Evolutionary conservation across 148 eudicot genomes (phyloP), one percentile per base, ranked within the genome.

Genomic region (Chenopodium album): DNA sequence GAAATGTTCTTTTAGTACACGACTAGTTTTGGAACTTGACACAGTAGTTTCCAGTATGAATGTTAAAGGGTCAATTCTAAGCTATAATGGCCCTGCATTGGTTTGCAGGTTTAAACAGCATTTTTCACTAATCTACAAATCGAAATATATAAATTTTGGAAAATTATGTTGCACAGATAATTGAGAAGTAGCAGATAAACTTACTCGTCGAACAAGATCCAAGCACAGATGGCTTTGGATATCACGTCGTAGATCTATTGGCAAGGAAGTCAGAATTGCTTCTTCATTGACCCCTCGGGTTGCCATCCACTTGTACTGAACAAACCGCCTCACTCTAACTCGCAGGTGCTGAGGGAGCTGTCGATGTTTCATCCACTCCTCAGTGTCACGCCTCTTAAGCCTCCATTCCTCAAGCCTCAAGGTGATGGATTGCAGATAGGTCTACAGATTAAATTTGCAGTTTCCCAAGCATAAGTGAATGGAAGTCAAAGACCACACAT

Each of bases 381-480:
- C 98, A 14, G 97, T 94, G 83, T 94, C 98, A 54, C 94, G 88
- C 54, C 92, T 88, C 82, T 84, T 92, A 47, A 94, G 90, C 85
- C 98, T 91, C 98, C 98, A 94, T 74, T 94, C 94, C 83, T 94
- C 98, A 9, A 94, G 94, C 90, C 98, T 92, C 83, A 92, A 89
- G 11, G 98, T 94, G 75, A 92, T 84, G 46, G 98, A 94, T 88
- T 91, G 92, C 85, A 94, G 70, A 81, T 91, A 94, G 17, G 97
- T 92, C 98, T 94, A 67, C 78, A 85, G 50, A 67, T 28, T 50
- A 7, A 62, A 85, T 16, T 47, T 32, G 9, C 44, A 75, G 46
- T 31, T 9, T 47, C 17, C n/a, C 23, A 8, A 85, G 64, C 32
- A 26, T 26, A 26, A 26, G 26, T 26, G 26, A 26, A 26, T 26